Conservation (phyloP, 2,329 filamentous ascomycete genomes). For the Fusarium redolens region DNA sequence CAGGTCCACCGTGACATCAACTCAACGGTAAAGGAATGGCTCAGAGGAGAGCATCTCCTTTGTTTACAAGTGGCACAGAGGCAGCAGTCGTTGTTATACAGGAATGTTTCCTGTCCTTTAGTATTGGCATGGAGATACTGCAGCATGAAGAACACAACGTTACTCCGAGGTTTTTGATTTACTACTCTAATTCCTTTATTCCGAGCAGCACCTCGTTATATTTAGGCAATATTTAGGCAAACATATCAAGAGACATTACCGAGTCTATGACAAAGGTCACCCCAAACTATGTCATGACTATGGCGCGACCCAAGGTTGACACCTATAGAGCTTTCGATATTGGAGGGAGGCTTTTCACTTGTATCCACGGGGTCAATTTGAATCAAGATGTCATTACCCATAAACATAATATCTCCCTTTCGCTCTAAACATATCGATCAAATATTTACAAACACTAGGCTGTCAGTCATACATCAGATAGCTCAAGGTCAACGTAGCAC, state of each 20-base stretch:
- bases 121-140: too few relatives aligned
- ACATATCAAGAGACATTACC: background rate
- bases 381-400: background rate
- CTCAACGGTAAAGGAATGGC: too few relatives aligned
- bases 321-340: background rate
- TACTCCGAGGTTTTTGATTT: too few relatives aligned
- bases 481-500: background rate
- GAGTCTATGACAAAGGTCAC: background rate
- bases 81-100: too few relatives aligned
- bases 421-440: fast-evolving
- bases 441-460: fast-evolving
- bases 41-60: too few relatives aligned
- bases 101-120: too few relatives aligned
- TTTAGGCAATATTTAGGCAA: too few relatives aligned
- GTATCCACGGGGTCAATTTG: fast-evolving
- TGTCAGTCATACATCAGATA: background rate
- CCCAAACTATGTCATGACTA: background rate
- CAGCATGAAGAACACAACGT: too few relatives aligned
- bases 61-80: too few relatives aligned
- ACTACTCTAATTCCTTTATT: too few relatives aligned
- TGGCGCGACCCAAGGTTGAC: background rate
- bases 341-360: background rate
- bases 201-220: too few relatives aligned
- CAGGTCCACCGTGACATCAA: too few relatives aligned
- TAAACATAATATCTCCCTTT: fast-evolving